Conservation (phyloP, 306 rosid genomes). For the Dryas alaskensis region DNA sequence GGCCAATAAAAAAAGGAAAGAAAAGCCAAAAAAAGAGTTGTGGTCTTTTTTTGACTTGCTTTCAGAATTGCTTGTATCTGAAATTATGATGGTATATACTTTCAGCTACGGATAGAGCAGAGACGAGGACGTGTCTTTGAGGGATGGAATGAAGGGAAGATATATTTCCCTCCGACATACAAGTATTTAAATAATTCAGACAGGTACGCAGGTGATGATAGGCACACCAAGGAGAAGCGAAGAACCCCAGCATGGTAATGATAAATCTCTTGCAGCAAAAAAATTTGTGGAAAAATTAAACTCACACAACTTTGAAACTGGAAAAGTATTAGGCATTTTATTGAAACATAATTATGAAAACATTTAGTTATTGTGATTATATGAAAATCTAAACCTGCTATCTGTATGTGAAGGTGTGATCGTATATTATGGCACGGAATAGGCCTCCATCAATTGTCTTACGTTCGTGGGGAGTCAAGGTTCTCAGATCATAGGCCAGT, state of each 20-base stretch:
- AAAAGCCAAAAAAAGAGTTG: background rate
- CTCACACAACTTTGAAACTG: background rate
- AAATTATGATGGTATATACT: conserved; percentile 27
- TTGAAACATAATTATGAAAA: background rate
- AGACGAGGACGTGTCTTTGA: conserved; percentile 74
- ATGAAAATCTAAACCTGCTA: conserved; percentile 18
- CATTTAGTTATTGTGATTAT: background rate
- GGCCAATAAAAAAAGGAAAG: conserved; percentile 3
- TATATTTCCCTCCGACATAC: conserved; percentile 98
- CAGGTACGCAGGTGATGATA: conserved; percentile 85
- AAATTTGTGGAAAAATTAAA: background rate
- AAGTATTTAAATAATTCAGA: conserved; percentile 95
- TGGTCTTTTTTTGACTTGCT: conserved; percentile 18
- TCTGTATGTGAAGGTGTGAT: conserved; percentile 78
- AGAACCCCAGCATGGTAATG: conserved; percentile 99
- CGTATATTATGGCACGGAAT: conserved; percentile 89
- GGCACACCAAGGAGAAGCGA: conserved; percentile 78
- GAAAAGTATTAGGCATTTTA: background rate
- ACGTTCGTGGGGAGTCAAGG: conserved; percentile 91
- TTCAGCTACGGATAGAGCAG: conserved; percentile 83
- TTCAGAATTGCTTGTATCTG: conserved; percentile 21
- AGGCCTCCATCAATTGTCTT: conserved; percentile 80
- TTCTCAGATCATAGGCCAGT: conserved; percentile 99
- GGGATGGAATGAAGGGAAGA: conserved; percentile 93
- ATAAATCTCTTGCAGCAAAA: conserved; percentile 15